These are phyloP conservation scores for Rosa lucieae DNA, from an alignment of 306 rosid species.

Conservation along the genomic window DNA sequence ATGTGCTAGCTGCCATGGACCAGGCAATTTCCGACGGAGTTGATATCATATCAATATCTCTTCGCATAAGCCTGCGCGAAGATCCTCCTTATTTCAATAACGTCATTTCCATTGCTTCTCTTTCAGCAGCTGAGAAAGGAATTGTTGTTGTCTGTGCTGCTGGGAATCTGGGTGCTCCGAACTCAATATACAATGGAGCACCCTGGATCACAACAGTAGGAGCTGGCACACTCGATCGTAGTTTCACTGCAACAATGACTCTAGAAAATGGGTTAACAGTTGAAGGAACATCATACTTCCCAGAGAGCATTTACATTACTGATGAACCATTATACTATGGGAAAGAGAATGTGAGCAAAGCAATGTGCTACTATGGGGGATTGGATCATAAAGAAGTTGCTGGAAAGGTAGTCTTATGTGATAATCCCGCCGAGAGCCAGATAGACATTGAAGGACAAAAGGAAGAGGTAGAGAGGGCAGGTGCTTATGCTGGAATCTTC, in stretches of 20 bases:
- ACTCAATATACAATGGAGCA: neutral
- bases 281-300: conserved; percentile 14
- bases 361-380: neutral
- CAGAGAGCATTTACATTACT: neutral
- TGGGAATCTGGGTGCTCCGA: neutral
- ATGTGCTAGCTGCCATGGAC: conserved; percentile 23
- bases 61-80: neutral
- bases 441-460: neutral
- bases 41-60: conserved; percentile 9
- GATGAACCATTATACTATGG: conserved; percentile 11
- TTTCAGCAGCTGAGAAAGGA: conserved; percentile 18
- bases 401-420: conserved; percentile 17
- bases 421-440: neutral
- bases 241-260: neutral
- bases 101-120: conserved; percentile 8
- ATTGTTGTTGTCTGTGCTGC: conserved; percentile 11
- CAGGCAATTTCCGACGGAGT: conserved; percentile 20
- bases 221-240: conserved; percentile 9
- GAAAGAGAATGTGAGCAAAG: conserved; percentile 6
- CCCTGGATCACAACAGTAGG: conserved; percentile 26
- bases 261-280: neutral
- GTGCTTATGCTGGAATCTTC: conserved; percentile 20
- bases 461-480: neutral
- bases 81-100: neutral
- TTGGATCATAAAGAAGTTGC: conserved; percentile 8